Conservation (phyloP, 768 basidiomycete genomes). For the Lentinula sp. region DNA sequence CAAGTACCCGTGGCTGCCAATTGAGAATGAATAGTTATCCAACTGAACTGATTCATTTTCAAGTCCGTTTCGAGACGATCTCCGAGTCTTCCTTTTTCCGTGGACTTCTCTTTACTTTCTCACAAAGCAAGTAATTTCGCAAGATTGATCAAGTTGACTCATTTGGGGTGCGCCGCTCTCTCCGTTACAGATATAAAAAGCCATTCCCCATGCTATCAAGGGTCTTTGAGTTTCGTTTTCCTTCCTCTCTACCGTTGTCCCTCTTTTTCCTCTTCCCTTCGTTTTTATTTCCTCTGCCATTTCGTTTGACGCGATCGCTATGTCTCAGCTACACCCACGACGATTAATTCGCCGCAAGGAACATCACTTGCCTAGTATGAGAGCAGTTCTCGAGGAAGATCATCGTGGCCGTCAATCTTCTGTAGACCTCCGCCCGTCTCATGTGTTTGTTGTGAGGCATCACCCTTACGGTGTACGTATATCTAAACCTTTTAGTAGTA, state of each 20-base stretch:
- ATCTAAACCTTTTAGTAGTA: not conserved
- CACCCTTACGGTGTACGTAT: not conserved
- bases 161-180: not conserved
- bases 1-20: not conserved
- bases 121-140: not conserved
- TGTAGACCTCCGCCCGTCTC: not conserved
- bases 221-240: not conserved
- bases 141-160: not conserved
- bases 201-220: not conserved
- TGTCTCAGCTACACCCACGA: not conserved
- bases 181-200: not conserved
- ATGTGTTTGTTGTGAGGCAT: not conserved
- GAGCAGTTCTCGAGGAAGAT: not conserved
- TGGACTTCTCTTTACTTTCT: not conserved
- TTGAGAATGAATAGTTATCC: not conserved
- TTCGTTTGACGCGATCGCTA: not conserved
- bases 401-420: not conserved
- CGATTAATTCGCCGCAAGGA: not conserved
- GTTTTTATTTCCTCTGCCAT: not conserved
- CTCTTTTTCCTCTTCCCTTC: not conserved
- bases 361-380: not conserved
- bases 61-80: not conserved
- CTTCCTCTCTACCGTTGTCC: not conserved
- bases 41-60: not conserved
- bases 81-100: not conserved